phyloP scores from a whole-genome alignment of 192 early-diverging fungal species.

The Gaertneriomyces semiglobifer region DNA sequence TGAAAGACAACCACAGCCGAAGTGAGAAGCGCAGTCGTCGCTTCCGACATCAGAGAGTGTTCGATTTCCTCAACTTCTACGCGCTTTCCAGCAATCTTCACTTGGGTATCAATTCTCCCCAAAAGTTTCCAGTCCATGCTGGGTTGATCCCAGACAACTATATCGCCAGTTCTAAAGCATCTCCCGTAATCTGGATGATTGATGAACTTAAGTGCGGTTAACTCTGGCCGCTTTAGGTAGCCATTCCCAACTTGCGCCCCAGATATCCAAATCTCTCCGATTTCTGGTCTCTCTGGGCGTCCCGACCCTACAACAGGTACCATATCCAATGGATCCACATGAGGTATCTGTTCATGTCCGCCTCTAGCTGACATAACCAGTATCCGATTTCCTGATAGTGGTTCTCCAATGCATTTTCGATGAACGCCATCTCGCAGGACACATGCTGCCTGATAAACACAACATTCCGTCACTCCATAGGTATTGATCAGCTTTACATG shows the following conservation, averaged over 20 bases:
- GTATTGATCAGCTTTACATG: constrained; percentile 32
- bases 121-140: constrained; percentile 14
- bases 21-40: background rate
- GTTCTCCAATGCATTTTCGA: constrained; percentile 27
- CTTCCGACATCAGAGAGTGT: background rate
- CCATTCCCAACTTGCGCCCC: constrained; percentile 38
- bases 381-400: constrained; percentile 21
- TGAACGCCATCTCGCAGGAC: background rate
- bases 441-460: constrained; percentile 37
- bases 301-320: background rate
- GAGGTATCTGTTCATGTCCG: constrained; percentile 7
- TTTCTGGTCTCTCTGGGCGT: background rate
- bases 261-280: constrained; percentile 42
- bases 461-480: constrained; percentile 44
- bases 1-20: constrained; percentile 8
- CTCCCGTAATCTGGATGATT: constrained; percentile 1
- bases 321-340: constrained; percentile 7
- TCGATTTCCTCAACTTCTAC: constrained; percentile 43
- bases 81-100: constrained; percentile 48
- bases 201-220: constrained; percentile 34
- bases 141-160: constrained; percentile 6
- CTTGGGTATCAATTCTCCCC: constrained; percentile 37
- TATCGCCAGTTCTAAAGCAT: constrained; percentile 36
- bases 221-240: constrained; percentile 43
- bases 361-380: constrained; percentile 25